Conservation (phyloP, 257 asterid species). For the Solanum habrochaites region DNA sequence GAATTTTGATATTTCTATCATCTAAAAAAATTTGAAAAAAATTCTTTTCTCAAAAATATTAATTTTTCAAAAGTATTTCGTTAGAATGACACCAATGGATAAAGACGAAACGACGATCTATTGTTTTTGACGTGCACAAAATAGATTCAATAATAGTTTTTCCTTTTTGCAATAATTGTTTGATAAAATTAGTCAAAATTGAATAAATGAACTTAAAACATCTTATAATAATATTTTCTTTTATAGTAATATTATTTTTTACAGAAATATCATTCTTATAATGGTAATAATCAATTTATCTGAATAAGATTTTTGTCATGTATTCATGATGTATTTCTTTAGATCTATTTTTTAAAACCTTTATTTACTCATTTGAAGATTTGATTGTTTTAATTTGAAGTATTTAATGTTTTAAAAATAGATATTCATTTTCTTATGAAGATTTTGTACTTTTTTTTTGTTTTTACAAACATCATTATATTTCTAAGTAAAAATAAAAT, state of each 20-base stretch:
- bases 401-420: too few species aligned
- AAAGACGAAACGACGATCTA: conserved; percentile 24
- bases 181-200: background rate
- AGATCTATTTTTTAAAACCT: background rate
- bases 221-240: background rate
- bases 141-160: background rate
- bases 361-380: too few species aligned
- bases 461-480: background rate
- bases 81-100: conserved; percentile 9
- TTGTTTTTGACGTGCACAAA: conserved; percentile 40
- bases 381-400: too few species aligned
- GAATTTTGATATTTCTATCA: too few species aligned
- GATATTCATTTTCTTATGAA: too few species aligned
- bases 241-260: background rate
- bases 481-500: background rate
- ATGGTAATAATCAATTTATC: background rate
- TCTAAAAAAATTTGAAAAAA: too few species aligned
- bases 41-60: too few species aligned
- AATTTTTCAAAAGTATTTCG: conserved; percentile 41
- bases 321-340: background rate
- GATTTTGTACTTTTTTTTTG: too few species aligned
- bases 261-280: too few species aligned
- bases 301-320: background rate
- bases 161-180: background rate
- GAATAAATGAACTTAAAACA: too few species aligned